Conservation (phyloP, 106 monocot species). For the Dendrobium officinale region DNA sequence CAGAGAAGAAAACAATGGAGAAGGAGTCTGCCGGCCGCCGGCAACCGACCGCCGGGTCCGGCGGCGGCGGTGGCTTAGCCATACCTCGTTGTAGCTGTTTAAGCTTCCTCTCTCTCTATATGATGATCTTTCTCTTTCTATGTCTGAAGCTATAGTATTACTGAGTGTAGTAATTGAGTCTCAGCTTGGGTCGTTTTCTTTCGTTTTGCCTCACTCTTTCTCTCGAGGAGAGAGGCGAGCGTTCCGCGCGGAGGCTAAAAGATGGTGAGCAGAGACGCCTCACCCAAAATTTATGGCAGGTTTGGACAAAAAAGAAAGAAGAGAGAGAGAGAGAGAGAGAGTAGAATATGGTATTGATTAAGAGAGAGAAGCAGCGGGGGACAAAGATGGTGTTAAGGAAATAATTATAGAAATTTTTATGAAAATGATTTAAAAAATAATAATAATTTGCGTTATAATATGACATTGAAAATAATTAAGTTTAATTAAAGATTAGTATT, state of each 20-base stretch:
- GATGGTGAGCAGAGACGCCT: slow-evolving; percentile 4
- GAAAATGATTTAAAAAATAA: too few relatives aligned
- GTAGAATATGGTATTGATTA: background rate
- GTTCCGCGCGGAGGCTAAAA: slow-evolving; percentile 9
- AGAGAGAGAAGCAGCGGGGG: background rate
- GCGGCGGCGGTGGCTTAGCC: background rate
- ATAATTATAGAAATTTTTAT: too few relatives aligned
- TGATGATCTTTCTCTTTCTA: background rate
- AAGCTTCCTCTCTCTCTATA: background rate
- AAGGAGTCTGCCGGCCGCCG: background rate
- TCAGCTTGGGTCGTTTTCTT: background rate
- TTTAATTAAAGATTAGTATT: too few relatives aligned
- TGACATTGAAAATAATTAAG: too few relatives aligned
- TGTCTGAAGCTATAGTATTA: background rate
- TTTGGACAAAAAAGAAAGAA: background rate
- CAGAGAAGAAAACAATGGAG: background rate
- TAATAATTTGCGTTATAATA: too few relatives aligned
- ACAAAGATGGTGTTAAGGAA: too few relatives aligned
- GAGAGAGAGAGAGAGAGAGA: background rate
- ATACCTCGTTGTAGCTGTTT: background rate
- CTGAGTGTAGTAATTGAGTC: background rate
- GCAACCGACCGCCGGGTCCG: background rate
- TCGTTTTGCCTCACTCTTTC: background rate
- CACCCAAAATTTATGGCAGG: background rate
- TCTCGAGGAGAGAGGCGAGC: background rate